These are phyloP conservation scores for Gonapodya prolifera DNA, from an alignment of 192 early-diverging fungal species.

Conservation along the genomic window DNA sequence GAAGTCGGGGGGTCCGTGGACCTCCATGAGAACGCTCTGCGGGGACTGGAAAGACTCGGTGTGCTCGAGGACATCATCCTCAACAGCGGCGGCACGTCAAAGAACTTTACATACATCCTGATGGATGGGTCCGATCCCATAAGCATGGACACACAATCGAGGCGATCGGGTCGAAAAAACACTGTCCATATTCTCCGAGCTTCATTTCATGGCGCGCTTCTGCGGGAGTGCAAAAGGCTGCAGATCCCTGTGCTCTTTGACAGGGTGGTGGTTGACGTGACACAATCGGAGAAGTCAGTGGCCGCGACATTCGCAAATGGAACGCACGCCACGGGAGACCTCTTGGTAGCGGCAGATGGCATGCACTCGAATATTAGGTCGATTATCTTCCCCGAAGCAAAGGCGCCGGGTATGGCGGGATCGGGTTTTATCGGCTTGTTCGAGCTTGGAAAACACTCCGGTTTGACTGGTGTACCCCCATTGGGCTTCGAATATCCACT, in stretches of 20 bases:
- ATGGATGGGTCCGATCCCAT: too few relatives aligned
- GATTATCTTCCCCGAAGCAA: too few relatives aligned
- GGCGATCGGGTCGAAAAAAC: neutral
- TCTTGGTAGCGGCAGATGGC: neutral
- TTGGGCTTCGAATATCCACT: too few relatives aligned
- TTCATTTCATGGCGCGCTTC: neutral
- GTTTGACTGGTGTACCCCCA: too few relatives aligned
- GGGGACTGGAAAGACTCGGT: slow-evolving; percentile 9
- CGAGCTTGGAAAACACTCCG: too few relatives aligned
- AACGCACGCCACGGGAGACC: neutral
- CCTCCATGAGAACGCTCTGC: slow-evolving; percentile 10
- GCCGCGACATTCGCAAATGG: neutral
- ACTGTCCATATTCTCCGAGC: neutral
- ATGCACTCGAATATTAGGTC: neutral
- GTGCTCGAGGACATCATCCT: slow-evolving; percentile 8
- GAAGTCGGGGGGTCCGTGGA: slow-evolving; percentile 13
- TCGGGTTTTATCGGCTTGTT: too few relatives aligned
- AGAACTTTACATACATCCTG: too few relatives aligned
- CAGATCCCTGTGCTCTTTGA: too few relatives aligned
- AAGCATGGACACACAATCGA: too few relatives aligned
- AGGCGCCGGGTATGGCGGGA: too few relatives aligned
- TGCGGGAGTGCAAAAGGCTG: too few relatives aligned
- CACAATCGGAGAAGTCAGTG: neutral
- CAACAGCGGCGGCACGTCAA: neutral
- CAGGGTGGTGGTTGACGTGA: neutral